A percentile compares a stretch with the other conserved stretches of the same genome.
phyloP scores from a whole-genome alignment of 108 stramenopile genomes.

The Nannochloropsis oceanica region DNA sequence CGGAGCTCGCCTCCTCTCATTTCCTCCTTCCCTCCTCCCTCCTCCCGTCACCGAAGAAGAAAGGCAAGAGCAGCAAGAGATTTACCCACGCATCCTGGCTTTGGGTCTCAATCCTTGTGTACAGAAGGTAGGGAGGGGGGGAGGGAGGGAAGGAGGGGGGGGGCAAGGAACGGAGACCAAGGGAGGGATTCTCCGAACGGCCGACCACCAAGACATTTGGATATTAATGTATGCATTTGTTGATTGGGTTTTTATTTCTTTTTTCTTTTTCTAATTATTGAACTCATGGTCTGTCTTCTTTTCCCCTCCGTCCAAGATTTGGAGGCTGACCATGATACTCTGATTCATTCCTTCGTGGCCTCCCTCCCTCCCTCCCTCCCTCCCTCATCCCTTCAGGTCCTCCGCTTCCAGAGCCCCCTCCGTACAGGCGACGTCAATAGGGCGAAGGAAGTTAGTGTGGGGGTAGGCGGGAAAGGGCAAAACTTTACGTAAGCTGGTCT shows the following conservation, averaged over 20 bases:
- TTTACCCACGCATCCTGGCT: not conserved
- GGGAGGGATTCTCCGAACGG: not conserved
- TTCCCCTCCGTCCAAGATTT: too few species aligned
- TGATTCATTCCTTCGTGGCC: not conserved
- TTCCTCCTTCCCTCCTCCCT: not conserved
- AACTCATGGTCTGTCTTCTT: too few species aligned
- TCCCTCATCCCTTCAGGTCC: not conserved
- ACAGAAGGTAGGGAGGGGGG: not conserved
- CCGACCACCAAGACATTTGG: not conserved
- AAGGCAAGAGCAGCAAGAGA: not conserved
- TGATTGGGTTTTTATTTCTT: too few species aligned
- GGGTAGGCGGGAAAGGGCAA: not conserved
- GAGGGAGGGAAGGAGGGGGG: not conserved
- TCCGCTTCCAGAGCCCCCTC: not conserved
- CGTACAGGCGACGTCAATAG: not conserved
- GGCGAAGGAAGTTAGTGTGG: not conserved
- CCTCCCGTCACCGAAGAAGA: not conserved
- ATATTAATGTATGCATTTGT: too few species aligned
- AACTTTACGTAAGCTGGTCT: not conserved
- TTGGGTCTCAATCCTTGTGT: not conserved
- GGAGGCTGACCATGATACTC: not conserved
- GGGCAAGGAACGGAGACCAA: not conserved
- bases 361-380: not conserved
- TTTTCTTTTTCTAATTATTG: too few species aligned
- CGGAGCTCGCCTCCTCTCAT: not conserved